Conservation (phyloP, 1,284 basidiomycete genomes). For the Cryptococcus sp. region DNA sequence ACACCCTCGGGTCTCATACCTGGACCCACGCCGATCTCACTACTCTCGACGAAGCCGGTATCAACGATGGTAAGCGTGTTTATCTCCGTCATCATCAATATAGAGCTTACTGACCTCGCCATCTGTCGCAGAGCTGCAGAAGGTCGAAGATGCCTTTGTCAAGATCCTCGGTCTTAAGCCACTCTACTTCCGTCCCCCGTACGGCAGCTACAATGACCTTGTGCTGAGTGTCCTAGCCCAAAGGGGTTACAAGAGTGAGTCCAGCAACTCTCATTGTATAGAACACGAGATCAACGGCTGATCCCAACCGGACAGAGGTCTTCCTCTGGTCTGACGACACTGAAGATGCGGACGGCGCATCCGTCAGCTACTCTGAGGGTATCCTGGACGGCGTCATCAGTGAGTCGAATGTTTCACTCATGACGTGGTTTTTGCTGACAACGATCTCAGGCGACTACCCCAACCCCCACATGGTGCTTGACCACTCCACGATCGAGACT, state of each 20-base stretch:
- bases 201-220: constrained; percentile 60
- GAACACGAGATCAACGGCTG: too few species aligned
- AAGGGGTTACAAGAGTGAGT: constrained; percentile 54
- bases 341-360: constrained; percentile 39
- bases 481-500: constrained; percentile 37
- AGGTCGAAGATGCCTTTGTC: constrained; percentile 59
- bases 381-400: constrained; percentile 33
- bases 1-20: constrained; percentile 62
- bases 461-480: constrained; percentile 41
- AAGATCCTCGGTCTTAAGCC: constrained; percentile 59
- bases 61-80: constrained; percentile 52
- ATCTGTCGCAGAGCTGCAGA: constrained; percentile 52
- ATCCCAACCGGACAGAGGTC: constrained; percentile 30
- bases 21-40: constrained; percentile 61
- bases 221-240: constrained; percentile 56
- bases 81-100: neutral
- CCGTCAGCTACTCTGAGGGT: constrained; percentile 30
- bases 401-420: neutral
- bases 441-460: constrained; percentile 22
- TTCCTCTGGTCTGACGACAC: constrained; percentile 52
- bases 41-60: constrained; percentile 50
- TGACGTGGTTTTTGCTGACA: constrained; percentile 1
- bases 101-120: constrained; percentile 11
- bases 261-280: neutral
- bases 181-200: constrained; percentile 57